phyloP scores from a whole-genome alignment of 495 filamentous ascomycete genomes.

The Neurospora tetrasperma region DNA sequence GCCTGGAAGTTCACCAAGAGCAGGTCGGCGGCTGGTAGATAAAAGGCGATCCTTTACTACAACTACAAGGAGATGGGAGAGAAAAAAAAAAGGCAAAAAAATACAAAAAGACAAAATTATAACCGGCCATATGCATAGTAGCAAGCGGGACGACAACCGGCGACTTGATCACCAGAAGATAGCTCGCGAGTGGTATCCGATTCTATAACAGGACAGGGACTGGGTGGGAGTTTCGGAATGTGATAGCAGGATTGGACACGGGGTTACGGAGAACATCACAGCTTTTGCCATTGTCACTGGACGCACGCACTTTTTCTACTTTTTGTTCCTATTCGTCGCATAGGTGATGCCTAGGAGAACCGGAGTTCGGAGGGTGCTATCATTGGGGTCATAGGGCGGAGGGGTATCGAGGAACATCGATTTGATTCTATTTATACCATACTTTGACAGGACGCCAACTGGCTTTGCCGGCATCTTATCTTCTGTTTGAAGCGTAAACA shows the following conservation, averaged over 20 bases:
- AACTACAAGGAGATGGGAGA: not conserved
- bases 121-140: not conserved
- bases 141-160: not conserved
- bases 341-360: not conserved
- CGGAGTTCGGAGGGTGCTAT: not conserved
- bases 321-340: not conserved
- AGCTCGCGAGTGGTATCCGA: not conserved
- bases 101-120: not conserved
- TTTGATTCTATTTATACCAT: not conserved
- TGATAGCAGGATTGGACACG: not conserved
- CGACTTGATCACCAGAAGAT: not conserved
- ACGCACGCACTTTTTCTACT: not conserved
- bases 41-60: not conserved
- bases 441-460: not conserved
- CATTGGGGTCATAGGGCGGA: not conserved
- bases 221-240: not conserved
- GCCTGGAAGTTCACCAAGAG: slow-evolving; percentile 95
- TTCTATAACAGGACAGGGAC: not conserved
- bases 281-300: not conserved
- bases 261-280: not conserved
- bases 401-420: not conserved
- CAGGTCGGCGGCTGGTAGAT: slow-evolving; percentile 68
- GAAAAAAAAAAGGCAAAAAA: not conserved
- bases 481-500: not conserved
- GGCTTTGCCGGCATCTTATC: not conserved